These are phyloP conservation scores for Candolleomyces aberdarensis DNA, from an alignment of 768 basidiomycete species.

Conservation along the genomic window DNA sequence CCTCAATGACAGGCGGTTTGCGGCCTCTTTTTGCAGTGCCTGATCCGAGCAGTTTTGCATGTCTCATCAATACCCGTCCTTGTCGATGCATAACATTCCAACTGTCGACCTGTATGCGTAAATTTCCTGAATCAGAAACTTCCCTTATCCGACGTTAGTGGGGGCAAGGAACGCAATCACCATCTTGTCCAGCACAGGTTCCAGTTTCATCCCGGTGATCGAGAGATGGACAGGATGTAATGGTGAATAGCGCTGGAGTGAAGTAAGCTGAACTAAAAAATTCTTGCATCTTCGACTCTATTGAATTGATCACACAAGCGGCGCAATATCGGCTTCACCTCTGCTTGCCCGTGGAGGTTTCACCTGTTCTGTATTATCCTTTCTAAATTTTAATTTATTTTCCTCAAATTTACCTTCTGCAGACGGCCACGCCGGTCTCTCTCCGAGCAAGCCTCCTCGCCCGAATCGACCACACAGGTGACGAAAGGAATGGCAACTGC, in stretches of 20 bases:
- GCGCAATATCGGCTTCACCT: no score
- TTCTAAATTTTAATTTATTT: no score
- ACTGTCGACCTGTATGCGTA: neutral
- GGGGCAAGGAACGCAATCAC: neutral
- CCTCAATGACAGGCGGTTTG: neutral
- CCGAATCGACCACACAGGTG: neutral
- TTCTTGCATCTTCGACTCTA: no score
- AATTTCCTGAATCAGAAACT: constrained; percentile 3
- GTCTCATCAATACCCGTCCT: neutral
- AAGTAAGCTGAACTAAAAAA: no score
- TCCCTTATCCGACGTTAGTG: constrained; percentile 4
- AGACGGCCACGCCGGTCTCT: no score
- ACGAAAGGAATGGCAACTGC: neutral
- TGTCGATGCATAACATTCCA: neutral
- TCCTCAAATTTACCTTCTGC: no score
- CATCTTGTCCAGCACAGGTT: constrained; percentile 1
- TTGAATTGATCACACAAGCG: no score
- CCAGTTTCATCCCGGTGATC: neutral
- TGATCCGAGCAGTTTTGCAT: neutral
- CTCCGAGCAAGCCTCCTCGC: no score
- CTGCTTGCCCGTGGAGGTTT: no score
- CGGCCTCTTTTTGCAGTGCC: constrained; percentile 3
- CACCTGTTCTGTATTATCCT: no score
- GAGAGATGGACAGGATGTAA: no score
- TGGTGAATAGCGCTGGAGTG: no score